Base-by-base conservation (phyloP, 345 rosid species). In the Cochlearia excelsa region DNA sequence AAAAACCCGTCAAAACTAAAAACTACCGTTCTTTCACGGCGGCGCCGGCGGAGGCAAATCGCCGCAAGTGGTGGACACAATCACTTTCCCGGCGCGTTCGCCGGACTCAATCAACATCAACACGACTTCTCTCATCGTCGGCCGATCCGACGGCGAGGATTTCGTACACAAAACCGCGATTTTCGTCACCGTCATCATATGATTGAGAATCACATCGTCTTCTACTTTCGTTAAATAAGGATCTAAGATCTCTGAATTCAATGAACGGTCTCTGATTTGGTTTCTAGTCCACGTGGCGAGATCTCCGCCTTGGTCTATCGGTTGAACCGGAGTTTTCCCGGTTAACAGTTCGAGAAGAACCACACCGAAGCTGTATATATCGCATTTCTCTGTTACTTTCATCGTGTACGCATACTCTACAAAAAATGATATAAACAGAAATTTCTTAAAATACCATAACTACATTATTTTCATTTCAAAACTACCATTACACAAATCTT, bases 371-470 rank as follows among this genome's bases (percentile, higher is more conserved):
- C 99, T 94, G 63, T 94, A 94, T 67, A 76, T 81, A 73, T 94
- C 99, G 38, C 99, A 87, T 78, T 87, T 94, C 79, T 94, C 99
- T 0, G 96, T 87, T 43, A 90, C 90, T 72, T 84, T 94, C 99
- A 90, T 84, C 0, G 97, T 87, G 80, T 87, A 94, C 5, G 99
- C 99, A 70, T 90, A 90, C 71, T 90, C 99, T 33, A 33, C 4
- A 33, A 33, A 33, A 31, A 33, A 16, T 16, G 23, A 16, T 16
- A 16, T 16, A 16, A 16, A 16, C 23, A 16, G 23, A 16, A 16
- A 16, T 16, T 16, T 16, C 23, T 16, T 16, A 16, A 16, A 16
- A 16, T 16, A 16, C 23, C 23, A 16, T 16, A 16, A 16, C 23
- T 16, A 16, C 23, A 16, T 16, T 16, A 16, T 16, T 16, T 16